Evolutionary conservation across 305 asterid species (phyloP).

Genomic region (Fraxinus velutina): DNA sequence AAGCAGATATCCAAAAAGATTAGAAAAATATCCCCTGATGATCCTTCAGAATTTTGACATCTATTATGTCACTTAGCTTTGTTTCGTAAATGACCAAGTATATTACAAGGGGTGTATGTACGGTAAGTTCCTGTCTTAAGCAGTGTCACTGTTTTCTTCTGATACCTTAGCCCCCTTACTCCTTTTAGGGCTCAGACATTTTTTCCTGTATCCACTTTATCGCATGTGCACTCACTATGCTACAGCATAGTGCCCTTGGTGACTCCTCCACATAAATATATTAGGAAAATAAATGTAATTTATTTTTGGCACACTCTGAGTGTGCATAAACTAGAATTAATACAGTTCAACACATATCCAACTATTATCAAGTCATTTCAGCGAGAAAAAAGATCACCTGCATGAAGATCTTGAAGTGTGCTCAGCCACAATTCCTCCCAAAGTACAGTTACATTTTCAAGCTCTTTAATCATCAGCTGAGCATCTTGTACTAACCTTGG

Average conservation of each 20-base stretch:
- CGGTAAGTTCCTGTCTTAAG: slow-evolving; percentile 12
- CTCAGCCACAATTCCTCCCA: slow-evolving; percentile 99
- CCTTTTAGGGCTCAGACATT: not conserved
- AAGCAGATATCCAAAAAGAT: not conserved
- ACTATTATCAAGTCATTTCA: slow-evolving; percentile 23
- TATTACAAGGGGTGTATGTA: not conserved
- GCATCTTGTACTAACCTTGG: slow-evolving; percentile 89
- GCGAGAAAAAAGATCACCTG: slow-evolving; percentile 46
- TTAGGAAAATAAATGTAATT: slow-evolving; percentile 1
- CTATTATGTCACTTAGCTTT: not conserved
- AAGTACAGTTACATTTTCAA: slow-evolving; percentile 91
- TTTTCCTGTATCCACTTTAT: not conserved
- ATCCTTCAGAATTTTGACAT: not conserved
- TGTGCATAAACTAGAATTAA: slow-evolving; percentile 1
- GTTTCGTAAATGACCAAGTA: not conserved
- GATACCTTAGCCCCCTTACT: not conserved
- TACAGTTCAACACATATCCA: slow-evolving; percentile 9
- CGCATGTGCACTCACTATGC: slow-evolving; percentile 11
- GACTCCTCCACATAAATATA: slow-evolving; percentile 19
- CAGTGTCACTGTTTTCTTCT: not conserved
- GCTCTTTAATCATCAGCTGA: slow-evolving; percentile 90
- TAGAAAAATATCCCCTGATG: not conserved
- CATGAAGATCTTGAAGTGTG: slow-evolving; percentile 98
- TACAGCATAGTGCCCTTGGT: not conserved
- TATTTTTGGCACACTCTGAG: slow-evolving; percentile 9